A percentile compares a stretch with the other conserved stretches of the same genome.
phyloP scores from a whole-genome alignment of 192 early-diverging fungal genomes.

The Mortierella hygrophila region DNA sequence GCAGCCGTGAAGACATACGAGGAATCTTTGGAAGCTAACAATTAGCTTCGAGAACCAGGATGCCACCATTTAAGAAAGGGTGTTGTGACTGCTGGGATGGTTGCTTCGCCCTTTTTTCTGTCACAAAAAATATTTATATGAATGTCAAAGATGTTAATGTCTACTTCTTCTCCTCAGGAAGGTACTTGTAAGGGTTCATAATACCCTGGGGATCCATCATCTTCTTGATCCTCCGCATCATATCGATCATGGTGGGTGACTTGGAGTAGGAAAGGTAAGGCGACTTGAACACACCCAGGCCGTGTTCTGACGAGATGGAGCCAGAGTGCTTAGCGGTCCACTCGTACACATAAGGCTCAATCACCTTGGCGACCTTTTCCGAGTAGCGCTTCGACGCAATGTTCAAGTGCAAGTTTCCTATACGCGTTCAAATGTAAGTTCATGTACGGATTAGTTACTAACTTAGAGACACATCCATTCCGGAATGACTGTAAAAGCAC shows the following conservation, averaged over 20 bases:
- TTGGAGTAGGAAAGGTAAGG: conserved; percentile 88
- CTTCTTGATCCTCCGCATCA: conserved; percentile 92
- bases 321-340: conserved; percentile 69
- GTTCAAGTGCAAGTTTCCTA: conserved; percentile 93
- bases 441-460: not conserved
- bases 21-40: not conserved
- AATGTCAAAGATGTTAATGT: not conserved
- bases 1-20: too few relatives aligned
- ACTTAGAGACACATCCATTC: not conserved
- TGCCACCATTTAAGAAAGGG: not conserved
- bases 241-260: conserved; percentile 78
- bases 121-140: not conserved
- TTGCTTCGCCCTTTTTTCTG: not conserved
- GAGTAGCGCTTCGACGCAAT: conserved; percentile 79
- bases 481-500: too few relatives aligned
- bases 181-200: conserved; percentile 89
- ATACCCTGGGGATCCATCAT: conserved; percentile 97
- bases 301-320: conserved; percentile 77
- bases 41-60: not conserved
- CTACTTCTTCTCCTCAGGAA: conserved; percentile 57
- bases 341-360: conserved; percentile 95
- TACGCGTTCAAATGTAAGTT: not conserved
- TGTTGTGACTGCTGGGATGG: not conserved
- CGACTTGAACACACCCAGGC: conserved; percentile 88
- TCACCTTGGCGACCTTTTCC: conserved; percentile 71